phyloP scores from a whole-genome alignment of 2,329 filamentous ascomycete genomes.

The Elsinoe perseae region DNA sequence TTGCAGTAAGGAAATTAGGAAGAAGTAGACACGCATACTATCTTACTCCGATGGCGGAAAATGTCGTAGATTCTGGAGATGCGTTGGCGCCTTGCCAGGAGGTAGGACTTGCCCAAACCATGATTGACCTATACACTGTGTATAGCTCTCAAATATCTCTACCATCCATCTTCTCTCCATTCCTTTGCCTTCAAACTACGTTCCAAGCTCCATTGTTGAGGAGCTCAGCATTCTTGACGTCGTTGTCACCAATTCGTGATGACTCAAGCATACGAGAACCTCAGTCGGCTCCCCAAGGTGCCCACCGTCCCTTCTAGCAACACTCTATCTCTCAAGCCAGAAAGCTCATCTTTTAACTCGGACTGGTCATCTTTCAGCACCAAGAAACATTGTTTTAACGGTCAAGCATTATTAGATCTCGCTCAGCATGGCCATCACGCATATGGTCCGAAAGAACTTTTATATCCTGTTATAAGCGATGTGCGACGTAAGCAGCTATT shows the following conservation, averaged over 20 bases:
- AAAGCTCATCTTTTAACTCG: not conserved
- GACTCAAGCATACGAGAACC: constrained; percentile 6
- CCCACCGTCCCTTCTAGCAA: constrained; percentile 6
- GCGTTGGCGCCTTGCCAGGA: not conserved
- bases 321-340: not conserved
- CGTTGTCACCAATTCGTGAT: not conserved
- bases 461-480: not conserved
- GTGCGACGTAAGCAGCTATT: not conserved
- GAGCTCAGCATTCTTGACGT: constrained; percentile 7
- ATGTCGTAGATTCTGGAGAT: constrained; percentile 2
- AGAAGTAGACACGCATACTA: not conserved
- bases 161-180: constrained; percentile 1
- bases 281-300: not conserved
- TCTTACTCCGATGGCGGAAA: not conserved
- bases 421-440: not conserved
- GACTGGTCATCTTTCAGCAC: not conserved
- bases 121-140: not conserved
- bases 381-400: not conserved
- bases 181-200: constrained; percentile 2
- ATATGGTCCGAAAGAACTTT: not conserved
- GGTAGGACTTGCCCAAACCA: constrained; percentile 1
- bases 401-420: constrained; percentile 1
- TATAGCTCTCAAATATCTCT: constrained; percentile 1
- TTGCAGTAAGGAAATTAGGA: constrained; percentile 14
- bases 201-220: constrained; percentile 10